These are phyloP conservation scores for Pistacia integerrima DNA, from an alignment of 345 rosid genomes.

Conservation along the genomic window DNA sequence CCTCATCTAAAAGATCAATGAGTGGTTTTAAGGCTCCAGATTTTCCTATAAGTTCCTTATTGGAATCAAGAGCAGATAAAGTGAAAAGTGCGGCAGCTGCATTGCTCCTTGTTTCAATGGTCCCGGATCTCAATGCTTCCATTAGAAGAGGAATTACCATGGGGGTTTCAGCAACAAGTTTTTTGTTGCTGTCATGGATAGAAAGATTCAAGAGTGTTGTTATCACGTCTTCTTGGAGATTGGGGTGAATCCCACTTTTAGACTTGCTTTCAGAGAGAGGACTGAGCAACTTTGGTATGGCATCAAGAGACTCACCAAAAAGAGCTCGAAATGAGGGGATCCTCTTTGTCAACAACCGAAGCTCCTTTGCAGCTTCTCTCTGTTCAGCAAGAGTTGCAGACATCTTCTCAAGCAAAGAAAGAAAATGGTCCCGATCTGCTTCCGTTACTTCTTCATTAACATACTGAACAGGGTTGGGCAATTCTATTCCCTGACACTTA, in stretches of 20 bases:
- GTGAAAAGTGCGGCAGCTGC: slow-evolving; percentile 96
- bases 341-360: slow-evolving; percentile 65
- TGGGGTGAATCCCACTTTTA: slow-evolving; percentile 39
- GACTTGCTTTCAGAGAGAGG: slow-evolving; percentile 53
- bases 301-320: slow-evolving; percentile 62
- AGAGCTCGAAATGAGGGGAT: slow-evolving; percentile 76
- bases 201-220: slow-evolving; percentile 87
- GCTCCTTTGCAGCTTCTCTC: slow-evolving; percentile 79
- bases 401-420: slow-evolving; percentile 65
- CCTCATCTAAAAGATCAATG: slow-evolving; percentile 72
- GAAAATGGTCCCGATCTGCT: slow-evolving; percentile 62
- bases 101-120: slow-evolving; percentile 73
- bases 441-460: slow-evolving; percentile 56
- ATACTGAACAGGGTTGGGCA: slow-evolving; percentile 36
- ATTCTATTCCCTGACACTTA: slow-evolving; percentile 55
- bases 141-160: slow-evolving; percentile 72
- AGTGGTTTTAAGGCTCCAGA: slow-evolving; percentile 79
- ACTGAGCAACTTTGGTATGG: slow-evolving; percentile 59
- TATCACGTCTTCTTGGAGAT: slow-evolving; percentile 87
- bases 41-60: slow-evolving; percentile 77
- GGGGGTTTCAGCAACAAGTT: slow-evolving; percentile 79
- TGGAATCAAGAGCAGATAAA: slow-evolving; percentile 82
- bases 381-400: slow-evolving; percentile 55
- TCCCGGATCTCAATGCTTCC: slow-evolving; percentile 69
- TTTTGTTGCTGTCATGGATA: slow-evolving; percentile 92